These are phyloP conservation scores for Heliamphora pulchella DNA, from an alignment of 179 eudicot genomes.

Conservation along the genomic window DNA sequence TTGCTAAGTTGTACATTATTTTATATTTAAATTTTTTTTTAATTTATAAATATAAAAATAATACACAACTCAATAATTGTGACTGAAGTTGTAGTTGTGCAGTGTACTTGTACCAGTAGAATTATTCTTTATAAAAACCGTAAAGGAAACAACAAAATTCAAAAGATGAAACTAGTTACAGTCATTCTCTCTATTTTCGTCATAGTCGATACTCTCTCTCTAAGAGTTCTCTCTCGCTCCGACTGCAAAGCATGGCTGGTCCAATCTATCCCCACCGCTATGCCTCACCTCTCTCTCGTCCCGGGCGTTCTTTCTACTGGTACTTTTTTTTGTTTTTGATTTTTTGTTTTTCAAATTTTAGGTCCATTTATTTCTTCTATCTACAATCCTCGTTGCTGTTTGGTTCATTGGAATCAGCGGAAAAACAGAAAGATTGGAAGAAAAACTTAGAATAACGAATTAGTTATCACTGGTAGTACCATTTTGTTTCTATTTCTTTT, in stretches of 20 bases:
- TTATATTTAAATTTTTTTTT: no score
- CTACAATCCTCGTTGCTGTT: not conserved
- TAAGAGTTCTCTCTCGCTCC: not conserved
- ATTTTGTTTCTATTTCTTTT: not conserved
- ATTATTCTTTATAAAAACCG: no score
- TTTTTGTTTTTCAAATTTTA: not conserved
- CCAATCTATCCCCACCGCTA: conserved; percentile 73
- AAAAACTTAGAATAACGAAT: no score
- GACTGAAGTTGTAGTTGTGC: no score
- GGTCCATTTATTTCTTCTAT: not conserved
- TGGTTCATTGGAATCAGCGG: not conserved
- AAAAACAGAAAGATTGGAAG: not conserved
- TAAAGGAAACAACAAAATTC: not conserved
- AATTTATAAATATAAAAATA: no score
- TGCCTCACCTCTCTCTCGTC: conserved; percentile 61
- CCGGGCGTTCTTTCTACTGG: conserved; percentile 73
- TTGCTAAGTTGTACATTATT: no score
- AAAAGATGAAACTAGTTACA: not conserved
- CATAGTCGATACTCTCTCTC: not conserved
- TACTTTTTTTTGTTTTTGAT: conserved; percentile 17
- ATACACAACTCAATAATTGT: no score
- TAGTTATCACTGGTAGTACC: not conserved
- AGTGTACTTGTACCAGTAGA: no score
- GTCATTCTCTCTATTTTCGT: not conserved
- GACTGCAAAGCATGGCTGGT: conserved; percentile 80